Percentiles rank a stretch among this genome's conserved stretches.
Conservation (phyloP, 202 grass and related monocot genomes). For the Panicum virgatum region DNA sequence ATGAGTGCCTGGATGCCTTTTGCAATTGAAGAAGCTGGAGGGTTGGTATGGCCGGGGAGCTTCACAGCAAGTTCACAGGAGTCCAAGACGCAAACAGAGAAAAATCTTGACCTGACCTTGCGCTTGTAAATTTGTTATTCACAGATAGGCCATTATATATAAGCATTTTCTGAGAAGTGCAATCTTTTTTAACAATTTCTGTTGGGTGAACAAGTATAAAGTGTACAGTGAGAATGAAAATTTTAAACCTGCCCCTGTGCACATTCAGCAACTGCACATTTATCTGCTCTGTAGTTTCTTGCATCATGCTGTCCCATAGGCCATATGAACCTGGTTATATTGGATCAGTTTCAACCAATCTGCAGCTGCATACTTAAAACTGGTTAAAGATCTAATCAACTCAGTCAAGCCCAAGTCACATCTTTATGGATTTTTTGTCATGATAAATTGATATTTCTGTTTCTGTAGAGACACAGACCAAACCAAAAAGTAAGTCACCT, state of each 20-base stretch:
- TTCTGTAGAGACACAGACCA: background rate
- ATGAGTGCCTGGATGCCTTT: constrained; percentile 52
- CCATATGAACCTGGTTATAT: background rate
- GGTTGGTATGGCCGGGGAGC: constrained; percentile 67
- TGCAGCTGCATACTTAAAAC: background rate
- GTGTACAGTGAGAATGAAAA: background rate
- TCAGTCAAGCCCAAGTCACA: background rate
- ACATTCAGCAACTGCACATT: background rate
- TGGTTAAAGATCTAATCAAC: background rate
- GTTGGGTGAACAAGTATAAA: background rate
- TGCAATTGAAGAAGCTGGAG: constrained; percentile 42
- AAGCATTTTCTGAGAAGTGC: constrained; percentile 36
- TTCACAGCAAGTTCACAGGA: constrained; percentile 58
- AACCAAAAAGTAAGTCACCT: background rate
- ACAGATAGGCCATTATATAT: constrained; percentile 27
- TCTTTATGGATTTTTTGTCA: background rate
- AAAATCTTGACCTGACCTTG: constrained; percentile 78
- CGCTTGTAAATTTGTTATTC: constrained; percentile 52
- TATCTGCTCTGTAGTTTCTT: background rate
- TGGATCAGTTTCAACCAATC: background rate
- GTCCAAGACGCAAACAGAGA: constrained; percentile 36
- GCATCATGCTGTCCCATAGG: background rate
- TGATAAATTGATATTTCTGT: background rate
- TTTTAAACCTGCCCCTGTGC: background rate
- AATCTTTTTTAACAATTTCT: background rate